Evolutionary conservation across 371 early-diverging fungal genomes (phyloP).

Genomic region (Mucor racemosus): DNA sequence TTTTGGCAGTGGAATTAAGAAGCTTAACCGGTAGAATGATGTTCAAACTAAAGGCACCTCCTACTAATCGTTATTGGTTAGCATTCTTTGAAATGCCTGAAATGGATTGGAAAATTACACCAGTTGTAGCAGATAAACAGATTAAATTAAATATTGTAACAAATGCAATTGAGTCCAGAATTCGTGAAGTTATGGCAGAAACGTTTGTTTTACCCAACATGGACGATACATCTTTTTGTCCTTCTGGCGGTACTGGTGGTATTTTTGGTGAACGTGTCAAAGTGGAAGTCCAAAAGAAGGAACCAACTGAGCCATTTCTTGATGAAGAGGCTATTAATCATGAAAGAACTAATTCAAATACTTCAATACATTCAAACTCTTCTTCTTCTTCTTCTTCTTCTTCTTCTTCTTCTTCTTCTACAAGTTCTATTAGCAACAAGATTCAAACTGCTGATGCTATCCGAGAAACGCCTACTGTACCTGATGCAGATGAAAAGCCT

Average conservation of each 20-base stretch:
- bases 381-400: too few species aligned
- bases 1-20: conserved; percentile 75
- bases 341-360: not conserved
- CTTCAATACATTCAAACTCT: not conserved
- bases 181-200: conserved; percentile 81
- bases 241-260: conserved; percentile 67
- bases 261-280: conserved; percentile 53
- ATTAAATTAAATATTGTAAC: conserved; percentile 79
- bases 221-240: conserved; percentile 85
- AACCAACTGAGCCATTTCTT: not conserved
- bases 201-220: conserved; percentile 89
- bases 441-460: not conserved
- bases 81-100: conserved; percentile 85
- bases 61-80: conserved; percentile 88
- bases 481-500: conserved; percentile 15
- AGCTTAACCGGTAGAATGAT: conserved; percentile 73
- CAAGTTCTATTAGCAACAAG: not conserved
- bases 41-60: conserved; percentile 82
- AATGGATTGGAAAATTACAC: conserved; percentile 80
- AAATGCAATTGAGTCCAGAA: conserved; percentile 82
- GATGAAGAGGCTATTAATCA: not conserved
- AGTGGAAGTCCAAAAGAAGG: conserved; percentile 3
- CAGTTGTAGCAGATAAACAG: conserved; percentile 84
- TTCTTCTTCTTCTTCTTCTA: conserved; percentile 5
- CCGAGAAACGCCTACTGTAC: conserved; percentile 18